Evolutionary conservation across 371 early-diverging fungal species (phyloP).

Genomic region (Apophysomyces variabilis): DNA sequence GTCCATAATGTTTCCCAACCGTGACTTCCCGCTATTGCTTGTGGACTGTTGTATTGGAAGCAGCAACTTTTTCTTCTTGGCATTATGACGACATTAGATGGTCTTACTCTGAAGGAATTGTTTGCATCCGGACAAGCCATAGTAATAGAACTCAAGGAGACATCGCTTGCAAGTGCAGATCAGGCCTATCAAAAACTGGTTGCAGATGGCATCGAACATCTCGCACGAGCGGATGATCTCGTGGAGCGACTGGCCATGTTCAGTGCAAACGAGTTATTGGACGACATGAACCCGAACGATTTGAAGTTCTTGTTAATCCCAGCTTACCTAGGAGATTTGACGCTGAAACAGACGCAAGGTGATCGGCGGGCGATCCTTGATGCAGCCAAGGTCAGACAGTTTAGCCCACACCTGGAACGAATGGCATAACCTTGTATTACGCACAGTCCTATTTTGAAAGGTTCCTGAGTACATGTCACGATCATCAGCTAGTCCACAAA

Average conservation of each 20-base stretch:
- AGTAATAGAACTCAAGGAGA: conserved; percentile 45
- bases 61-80: not conserved
- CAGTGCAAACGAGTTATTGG: conserved; percentile 84
- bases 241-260: conserved; percentile 74
- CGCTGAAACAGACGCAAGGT: conserved; percentile 51
- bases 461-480: conserved; percentile 64
- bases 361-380: conserved; percentile 54
- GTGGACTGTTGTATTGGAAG: not conserved
- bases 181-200: conserved; percentile 58
- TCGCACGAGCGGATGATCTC: conserved; percentile 54
- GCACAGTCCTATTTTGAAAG: conserved; percentile 46
- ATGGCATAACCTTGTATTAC: conserved; percentile 14
- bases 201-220: conserved; percentile 41
- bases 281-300: conserved; percentile 86
- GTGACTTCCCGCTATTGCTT: not conserved
- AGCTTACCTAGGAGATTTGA: conserved; percentile 79
- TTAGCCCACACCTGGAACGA: conserved; percentile 6
- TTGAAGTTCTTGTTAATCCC: conserved; percentile 75
- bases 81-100: conserved; percentile 20
- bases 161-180: conserved; percentile 47
- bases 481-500: conserved; percentile 59
- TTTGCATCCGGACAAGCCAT: conserved; percentile 34
- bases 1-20: not conserved
- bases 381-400: conserved; percentile 52
- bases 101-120: conserved; percentile 43